Base-by-base conservation (phyloP, 1,284 basidiomycete species). In the Acaromyces ingoldii region DNA sequence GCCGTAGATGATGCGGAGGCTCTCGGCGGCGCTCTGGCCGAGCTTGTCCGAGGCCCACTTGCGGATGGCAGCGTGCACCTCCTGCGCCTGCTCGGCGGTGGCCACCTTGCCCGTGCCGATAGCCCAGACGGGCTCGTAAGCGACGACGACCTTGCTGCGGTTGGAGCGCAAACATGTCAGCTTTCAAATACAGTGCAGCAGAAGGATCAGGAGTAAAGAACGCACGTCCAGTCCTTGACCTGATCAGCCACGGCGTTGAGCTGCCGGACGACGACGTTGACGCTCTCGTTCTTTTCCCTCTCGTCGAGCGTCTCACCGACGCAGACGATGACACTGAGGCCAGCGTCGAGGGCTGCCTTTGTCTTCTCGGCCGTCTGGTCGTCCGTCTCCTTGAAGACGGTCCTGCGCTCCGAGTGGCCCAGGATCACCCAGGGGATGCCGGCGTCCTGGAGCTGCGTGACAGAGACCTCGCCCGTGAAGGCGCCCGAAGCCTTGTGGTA, bases 101-200 rank as follows among this genome's bases (percentile, higher is more conserved):
- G 95, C 93, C 56, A 96, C 92, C 79, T 90, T 93, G 63, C 91
- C 91, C 19, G 91, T 96, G 51, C 92, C 93, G 76, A 99, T 98
- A 36, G 93, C 95, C 95, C 93, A 99, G 26, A 98, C 93, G 42
- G 76, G 77, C 63, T 77, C 77, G 72, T 78, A 98, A 17, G 93
- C 93, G 70, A 98, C 82, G 59, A 98, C 93, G 74, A 97, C 81
- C 70, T 89, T 85, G 76, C 37, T 51, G 31, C 21, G 17, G 22
- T 10, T 5, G 9, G n/a, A 17, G 38, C 19, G 38, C n/a, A n/a
- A n/a, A n/a, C n/a, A n/a, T n/a, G n/a, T n/a, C n/a, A n/a, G n/a
- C n/a, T n/a, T n/a, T n/a, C n/a, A n/a, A n/a, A n/a, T n/a, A n/a
- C n/a, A n/a, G n/a, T n/a, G n/a, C n/a, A n/a, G n/a, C n/a, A n/a